phyloP scores from a whole-genome alignment of 2,329 filamentous ascomycete genomes.

The Scleromitrula shiraiana region DNA sequence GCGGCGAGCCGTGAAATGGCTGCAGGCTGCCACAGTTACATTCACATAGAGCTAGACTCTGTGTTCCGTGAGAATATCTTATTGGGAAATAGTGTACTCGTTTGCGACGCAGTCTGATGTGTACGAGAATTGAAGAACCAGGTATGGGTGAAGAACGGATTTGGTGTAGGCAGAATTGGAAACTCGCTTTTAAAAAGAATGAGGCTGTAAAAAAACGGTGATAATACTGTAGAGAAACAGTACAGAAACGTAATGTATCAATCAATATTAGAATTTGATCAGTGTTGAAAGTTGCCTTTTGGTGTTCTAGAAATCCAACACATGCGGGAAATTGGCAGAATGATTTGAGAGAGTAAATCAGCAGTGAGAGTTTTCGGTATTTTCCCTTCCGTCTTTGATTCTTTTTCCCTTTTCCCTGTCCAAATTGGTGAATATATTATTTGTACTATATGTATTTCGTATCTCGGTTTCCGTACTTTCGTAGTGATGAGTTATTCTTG shows the following conservation, averaged over 20 bases:
- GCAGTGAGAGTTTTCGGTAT: neutral
- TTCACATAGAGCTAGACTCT: conserved; percentile 24
- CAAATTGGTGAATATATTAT: too few species aligned
- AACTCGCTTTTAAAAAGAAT: conserved; percentile 4
- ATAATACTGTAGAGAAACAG: too few species aligned
- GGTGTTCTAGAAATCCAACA: conserved; percentile 11
- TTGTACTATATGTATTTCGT: too few species aligned
- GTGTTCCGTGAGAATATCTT: conserved; percentile 20
- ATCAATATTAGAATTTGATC: too few species aligned
- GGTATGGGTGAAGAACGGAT: conserved; percentile 7
- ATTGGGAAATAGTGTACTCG: conserved; percentile 15
- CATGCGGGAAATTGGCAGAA: conserved; percentile 7
- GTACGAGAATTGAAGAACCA: conserved; percentile 9
- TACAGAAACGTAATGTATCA: too few species aligned
- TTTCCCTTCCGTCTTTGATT: neutral
- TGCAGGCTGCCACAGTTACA: conserved; percentile 24
- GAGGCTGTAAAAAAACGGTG: conserved; percentile 11
- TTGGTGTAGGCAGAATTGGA: neutral
- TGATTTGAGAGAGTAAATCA: neutral
- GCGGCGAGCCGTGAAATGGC: conserved; percentile 21
- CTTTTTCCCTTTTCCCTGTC: neutral
- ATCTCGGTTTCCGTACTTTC: too few species aligned
- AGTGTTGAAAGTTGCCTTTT: conserved; percentile 5
- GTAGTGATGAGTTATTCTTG: too few species aligned
- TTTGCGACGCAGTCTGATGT: conserved; percentile 21